phyloP scores from a whole-genome alignment of 1,139 yeast species.

The Debaryomyces singareniensis region DNA sequence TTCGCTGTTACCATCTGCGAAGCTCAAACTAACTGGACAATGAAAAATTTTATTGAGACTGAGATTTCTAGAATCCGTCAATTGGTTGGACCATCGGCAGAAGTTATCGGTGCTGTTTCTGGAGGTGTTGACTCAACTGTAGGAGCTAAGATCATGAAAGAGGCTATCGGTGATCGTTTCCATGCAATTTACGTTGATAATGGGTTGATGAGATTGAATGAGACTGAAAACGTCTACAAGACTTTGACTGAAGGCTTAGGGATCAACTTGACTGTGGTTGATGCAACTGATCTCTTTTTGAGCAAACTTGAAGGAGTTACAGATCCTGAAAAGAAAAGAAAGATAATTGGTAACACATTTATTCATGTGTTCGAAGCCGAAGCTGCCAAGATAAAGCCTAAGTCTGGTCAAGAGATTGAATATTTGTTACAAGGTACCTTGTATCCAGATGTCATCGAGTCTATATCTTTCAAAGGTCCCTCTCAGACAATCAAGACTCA shows the following conservation, averaged over 20 bases:
- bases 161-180: slow-evolving; percentile 97
- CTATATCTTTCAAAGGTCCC: slow-evolving; percentile 98
- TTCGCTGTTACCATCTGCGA: slow-evolving; percentile 89
- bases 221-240: slow-evolving; percentile 80
- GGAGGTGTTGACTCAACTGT: slow-evolving; percentile 99
- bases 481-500: slow-evolving; percentile 99
- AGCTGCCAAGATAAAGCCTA: slow-evolving; percentile 88
- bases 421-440: slow-evolving; percentile 94
- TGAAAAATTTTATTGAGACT: slow-evolving; percentile 95
- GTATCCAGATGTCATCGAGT: slow-evolving; percentile 98
- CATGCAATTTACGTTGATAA: slow-evolving; percentile 97
- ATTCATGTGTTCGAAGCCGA: slow-evolving; percentile 96
- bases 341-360: slow-evolving; percentile 96
- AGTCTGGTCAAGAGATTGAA: slow-evolving; percentile 85
- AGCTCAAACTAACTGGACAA: slow-evolving; percentile 89
- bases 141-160: slow-evolving; percentile 96
- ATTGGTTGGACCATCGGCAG: slow-evolving; percentile 95
- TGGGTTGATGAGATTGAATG: slow-evolving; percentile 95
- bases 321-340: slow-evolving; percentile 98
- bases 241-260: slow-evolving; percentile 91
- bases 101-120: slow-evolving; percentile 98
- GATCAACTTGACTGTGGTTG: slow-evolving; percentile 88
- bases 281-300: slow-evolving; percentile 88
- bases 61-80: slow-evolving; percentile 88
- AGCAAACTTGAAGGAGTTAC: slow-evolving; percentile 85